phyloP scores from a whole-genome alignment of 768 basidiomycete genomes.

The Pleurotus eryngii region DNA sequence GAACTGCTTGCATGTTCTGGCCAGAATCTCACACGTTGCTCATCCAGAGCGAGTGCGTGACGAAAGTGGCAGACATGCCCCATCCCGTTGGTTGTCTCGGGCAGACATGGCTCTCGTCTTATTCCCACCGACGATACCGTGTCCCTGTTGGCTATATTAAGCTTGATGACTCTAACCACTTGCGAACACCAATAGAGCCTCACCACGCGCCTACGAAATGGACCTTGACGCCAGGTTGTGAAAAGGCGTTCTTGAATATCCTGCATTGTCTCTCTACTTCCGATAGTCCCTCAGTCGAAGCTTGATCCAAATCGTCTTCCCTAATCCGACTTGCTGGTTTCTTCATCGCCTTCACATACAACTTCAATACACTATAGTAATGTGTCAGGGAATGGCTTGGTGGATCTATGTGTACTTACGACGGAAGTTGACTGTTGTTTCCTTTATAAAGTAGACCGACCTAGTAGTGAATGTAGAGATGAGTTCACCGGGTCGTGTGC shows the following conservation, averaged over 20 bases:
- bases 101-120: constrained; percentile 22
- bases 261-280: constrained; percentile 11
- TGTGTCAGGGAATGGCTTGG: not conserved
- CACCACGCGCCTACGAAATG: constrained; percentile 42
- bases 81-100: constrained; percentile 19
- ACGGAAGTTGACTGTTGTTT: not conserved
- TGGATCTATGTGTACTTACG: not conserved
- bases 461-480: constrained; percentile 6
- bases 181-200: not conserved
- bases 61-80: constrained; percentile 33
- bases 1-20: constrained; percentile 35
- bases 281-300: not conserved
- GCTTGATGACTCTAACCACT: not conserved
- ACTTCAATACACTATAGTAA: not conserved
- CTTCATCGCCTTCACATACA: not conserved
- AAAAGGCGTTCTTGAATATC: constrained; percentile 1
- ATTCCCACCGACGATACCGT: constrained; percentile 42
- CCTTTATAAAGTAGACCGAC: constrained; percentile 8
- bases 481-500: not conserved
- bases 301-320: too few relatives aligned
- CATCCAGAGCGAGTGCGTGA: constrained; percentile 45
- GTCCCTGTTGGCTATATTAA: constrained; percentile 26
- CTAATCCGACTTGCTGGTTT: too few relatives aligned
- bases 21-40: constrained; percentile 39
- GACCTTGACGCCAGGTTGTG: constrained; percentile 18